Evolutionary conservation across 768 basidiomycete genomes (phyloP), one percentile per base, ranked within the genome.

Genomic region (Tylopilus sp.): DNA sequence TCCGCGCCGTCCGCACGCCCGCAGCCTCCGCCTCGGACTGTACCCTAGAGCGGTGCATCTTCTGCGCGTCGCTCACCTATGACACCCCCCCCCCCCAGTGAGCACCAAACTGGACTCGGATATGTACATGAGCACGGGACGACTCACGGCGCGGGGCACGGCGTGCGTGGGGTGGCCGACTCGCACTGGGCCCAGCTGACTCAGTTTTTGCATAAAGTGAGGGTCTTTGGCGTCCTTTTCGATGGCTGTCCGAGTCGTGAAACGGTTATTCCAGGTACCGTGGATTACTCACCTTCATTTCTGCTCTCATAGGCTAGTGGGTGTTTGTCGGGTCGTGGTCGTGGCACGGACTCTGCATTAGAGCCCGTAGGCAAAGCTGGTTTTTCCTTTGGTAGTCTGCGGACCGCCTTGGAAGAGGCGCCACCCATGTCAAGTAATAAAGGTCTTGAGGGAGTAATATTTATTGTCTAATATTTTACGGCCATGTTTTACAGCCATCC

Each of bases 161-260:
- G 74, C 65, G 51, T 74, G 71, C 76, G 78, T 79, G 62, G 77
- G 79, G 58, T 86, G 83, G 59, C 88, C 80, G 12, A 91, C 87
- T 28, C 71, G 73, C 21, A 91, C 89, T 12, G 79, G 81, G 1
- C 88, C 88, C 2, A 92, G 71, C 33, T 67, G 72, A 57, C 57
- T 78, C 44, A 93, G 68, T 57, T 86, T 89, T 31, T 79, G 73
- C 58, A 87, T 65, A 45, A 91, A 79, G 23, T 89, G 79, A 2
- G 86, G 86, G 60, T 93, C 88, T 48, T 72, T 74, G n/a, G 80
- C 76, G 57, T 92, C 88, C 47, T 62, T 69, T 48, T 80, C 74
- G 58, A 88, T 82, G 8, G 72, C 87, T 88, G 57, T 48, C 41
- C 52, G 13, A 43, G 23, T 12, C n/a, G 28, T 28, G 7, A 28